Evolutionary conservation across 2,329 filamentous ascomycete species (phyloP), one percentile per base, ranked within the genome.

Genomic region (Bisporella sp.): DNA sequence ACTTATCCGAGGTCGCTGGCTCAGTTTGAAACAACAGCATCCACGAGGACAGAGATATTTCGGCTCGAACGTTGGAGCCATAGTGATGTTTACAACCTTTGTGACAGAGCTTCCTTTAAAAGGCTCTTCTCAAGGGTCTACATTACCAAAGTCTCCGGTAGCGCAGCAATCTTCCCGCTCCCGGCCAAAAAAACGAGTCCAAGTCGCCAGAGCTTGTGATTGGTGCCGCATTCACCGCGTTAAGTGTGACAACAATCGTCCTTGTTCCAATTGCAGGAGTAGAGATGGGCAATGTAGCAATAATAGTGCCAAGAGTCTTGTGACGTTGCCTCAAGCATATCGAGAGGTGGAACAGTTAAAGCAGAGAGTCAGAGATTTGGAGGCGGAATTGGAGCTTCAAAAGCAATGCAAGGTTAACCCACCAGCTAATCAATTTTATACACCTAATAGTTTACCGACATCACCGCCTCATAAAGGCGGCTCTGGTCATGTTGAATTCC

Each of bases 151-250:
- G 21, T 21, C 21, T 21, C 21, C 21, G 21, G 21, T 21, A 21
- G 21, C 47, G 11, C 43, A 47, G 5, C 51, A 42, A 31, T 39
- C 48, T 11, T 48, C 44, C 5, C 47, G 47, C n/a, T 48, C 47
- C 13, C 52, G 45, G 12, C 51, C 45, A 41, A 30, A 45, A 31
- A 57, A 57, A 39, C 57, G 65, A 21, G 56, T 54, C 21, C 63
- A 66, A 50, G 65, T 68, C 12, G 57, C 59, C 4, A 56, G 62
- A 56, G 71, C 67, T 42, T 71, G 71, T 60, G 64, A 67, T 52
- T 66, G 66, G 61, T 73, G 71, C 54, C 69, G 70, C 3, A 60
- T 67, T 43, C 64, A 71, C 47, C 66, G 71, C 12, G 64, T 71
- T 46, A 72, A 71, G 57, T 73, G 71, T 57, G 69, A 72, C 56